phyloP scores from a whole-genome alignment of 768 basidiomycete species.

The Chalciporus sphaerocephalus region DNA sequence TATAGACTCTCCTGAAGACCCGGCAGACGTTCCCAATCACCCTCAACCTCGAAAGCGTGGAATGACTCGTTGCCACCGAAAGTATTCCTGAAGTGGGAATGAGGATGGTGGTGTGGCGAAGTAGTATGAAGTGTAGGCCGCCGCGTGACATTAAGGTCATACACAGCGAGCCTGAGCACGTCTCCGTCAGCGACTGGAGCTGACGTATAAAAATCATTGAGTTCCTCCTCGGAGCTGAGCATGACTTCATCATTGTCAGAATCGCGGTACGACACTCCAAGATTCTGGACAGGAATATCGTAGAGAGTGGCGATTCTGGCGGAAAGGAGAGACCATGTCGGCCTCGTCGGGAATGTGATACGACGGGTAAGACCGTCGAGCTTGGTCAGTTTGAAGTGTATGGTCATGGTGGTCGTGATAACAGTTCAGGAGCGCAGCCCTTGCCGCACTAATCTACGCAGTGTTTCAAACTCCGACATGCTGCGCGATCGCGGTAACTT shows the following conservation, averaged over 20 bases:
- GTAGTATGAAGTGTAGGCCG: constrained; percentile 33
- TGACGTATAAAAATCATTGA: constrained; percentile 62
- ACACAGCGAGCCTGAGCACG: constrained; percentile 56
- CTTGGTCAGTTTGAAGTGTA: constrained; percentile 64
- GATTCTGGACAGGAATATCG: constrained; percentile 49
- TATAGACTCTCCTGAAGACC: constrained; percentile 40
- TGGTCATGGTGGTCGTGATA: constrained; percentile 41
- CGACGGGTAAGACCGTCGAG: constrained; percentile 57
- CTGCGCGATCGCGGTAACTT: constrained; percentile 25
- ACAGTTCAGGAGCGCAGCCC: constrained; percentile 13
- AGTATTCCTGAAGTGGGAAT: constrained; percentile 55
- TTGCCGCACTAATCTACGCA: constrained; percentile 12
- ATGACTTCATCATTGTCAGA: constrained; percentile 73
- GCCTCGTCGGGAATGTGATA: constrained; percentile 45
- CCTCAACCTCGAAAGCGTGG: constrained; percentile 46
- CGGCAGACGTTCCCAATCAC: constrained; percentile 64
- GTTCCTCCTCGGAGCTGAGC: constrained; percentile 69
- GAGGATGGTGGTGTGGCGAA: constrained; percentile 30
- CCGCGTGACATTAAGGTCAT: constrained; percentile 46
- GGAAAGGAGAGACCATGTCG: constrained; percentile 57
- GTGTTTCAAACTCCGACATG: constrained; percentile 43
- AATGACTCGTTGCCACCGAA: constrained; percentile 49
- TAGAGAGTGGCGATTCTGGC: constrained; percentile 51
- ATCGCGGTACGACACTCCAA: constrained; percentile 72
- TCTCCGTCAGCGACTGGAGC: constrained; percentile 20